Conservation (phyloP, 2,329 filamentous ascomycete genomes). For the Xylariaceae sp. region DNA sequence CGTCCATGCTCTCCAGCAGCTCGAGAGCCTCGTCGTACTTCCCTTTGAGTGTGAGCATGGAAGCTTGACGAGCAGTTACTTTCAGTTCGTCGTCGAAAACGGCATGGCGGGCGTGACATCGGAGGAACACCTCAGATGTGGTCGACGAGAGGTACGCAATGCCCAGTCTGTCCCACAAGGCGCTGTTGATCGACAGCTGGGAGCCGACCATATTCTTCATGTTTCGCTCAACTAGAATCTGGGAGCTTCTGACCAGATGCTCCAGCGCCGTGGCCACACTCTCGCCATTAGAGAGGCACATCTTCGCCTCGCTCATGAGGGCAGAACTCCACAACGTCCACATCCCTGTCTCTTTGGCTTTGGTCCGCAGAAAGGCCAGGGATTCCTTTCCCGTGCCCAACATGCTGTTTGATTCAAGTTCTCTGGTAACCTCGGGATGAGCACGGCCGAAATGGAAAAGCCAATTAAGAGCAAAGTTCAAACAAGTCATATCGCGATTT, state of each 20-base stretch:
- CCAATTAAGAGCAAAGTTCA: conserved; percentile 96
- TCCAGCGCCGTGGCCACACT: conserved; percentile 60
- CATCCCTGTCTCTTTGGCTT: conserved; percentile 80
- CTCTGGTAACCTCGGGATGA: conserved; percentile 66
- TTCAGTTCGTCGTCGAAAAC: conserved; percentile 72
- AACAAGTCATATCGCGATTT: conserved; percentile 82
- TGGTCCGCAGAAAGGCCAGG: conserved; percentile 73
- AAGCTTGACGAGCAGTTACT: conserved; percentile 63
- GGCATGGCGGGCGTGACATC: conserved; percentile 55
- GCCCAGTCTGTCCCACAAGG: conserved; percentile 72
- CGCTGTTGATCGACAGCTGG: conserved; percentile 63
- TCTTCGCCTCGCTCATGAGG: conserved; percentile 76
- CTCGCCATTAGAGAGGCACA: conserved; percentile 65
- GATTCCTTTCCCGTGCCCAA: conserved; percentile 74
- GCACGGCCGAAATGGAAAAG: conserved; percentile 88
- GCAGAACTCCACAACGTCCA: conserved; percentile 79
- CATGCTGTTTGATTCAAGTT: conserved; percentile 64
- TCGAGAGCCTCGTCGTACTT: conserved; percentile 61
- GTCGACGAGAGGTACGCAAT: conserved; percentile 45
- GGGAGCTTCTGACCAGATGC: conserved; percentile 72
- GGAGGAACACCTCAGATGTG: conserved; percentile 66
- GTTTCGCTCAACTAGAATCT: conserved; percentile 71
- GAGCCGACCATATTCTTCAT: conserved; percentile 66
- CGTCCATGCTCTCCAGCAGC: conserved; percentile 51
- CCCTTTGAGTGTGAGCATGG: conserved; percentile 58